Evolutionary conservation across 768 basidiomycete genomes (phyloP), one percentile per base, ranked within the genome.

Genomic region (Favolaschia claudopus): DNA sequence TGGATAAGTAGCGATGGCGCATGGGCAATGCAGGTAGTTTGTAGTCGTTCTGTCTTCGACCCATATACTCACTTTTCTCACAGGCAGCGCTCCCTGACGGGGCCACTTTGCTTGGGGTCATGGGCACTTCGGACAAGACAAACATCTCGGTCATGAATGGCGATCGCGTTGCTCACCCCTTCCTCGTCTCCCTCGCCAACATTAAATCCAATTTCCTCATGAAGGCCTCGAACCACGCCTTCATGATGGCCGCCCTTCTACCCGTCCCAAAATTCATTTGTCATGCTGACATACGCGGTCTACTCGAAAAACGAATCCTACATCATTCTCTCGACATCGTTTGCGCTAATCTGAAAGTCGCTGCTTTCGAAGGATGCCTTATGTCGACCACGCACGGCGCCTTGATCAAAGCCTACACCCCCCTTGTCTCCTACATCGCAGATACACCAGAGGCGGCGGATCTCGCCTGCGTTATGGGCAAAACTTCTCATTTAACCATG

Each of bases 21-120:
- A 31, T 72, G 73, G 71, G 43, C 67, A 4, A 42, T 69, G 15
- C 70, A 72, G 66, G 72, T 68, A 29, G 17, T 56, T 67, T 27
- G 24, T 20, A 47, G 25, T 20, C 9, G 31, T 34, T n/a, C 47
- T 17, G 12, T 7, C 20, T 31, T 9, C 10, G 7, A 14, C n/a
- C 24, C n/a, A n/a, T n/a, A n/a, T n/a, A 20, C 33, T 29, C 34
- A 13, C n/a, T n/a, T n/a, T n/a, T n/a, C n/a, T n/a, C n/a, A 13
- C 8, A 52, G 50, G 25, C 13, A 12, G 44, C 28, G 7, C 14
- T 59, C n/a, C 58, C 50, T 20, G 14, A 2, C 2, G 55, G 56
- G 15, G 33, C 40, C 9, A 62, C 61, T 1, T 40, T 69, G 17
- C 33, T 67, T 1, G 62, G 65, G 6, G 32, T 27, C 4, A 50